Evolutionary conservation across 768 basidiomycete genomes (phyloP).

Genomic region (Suillus ampliporus): DNA sequence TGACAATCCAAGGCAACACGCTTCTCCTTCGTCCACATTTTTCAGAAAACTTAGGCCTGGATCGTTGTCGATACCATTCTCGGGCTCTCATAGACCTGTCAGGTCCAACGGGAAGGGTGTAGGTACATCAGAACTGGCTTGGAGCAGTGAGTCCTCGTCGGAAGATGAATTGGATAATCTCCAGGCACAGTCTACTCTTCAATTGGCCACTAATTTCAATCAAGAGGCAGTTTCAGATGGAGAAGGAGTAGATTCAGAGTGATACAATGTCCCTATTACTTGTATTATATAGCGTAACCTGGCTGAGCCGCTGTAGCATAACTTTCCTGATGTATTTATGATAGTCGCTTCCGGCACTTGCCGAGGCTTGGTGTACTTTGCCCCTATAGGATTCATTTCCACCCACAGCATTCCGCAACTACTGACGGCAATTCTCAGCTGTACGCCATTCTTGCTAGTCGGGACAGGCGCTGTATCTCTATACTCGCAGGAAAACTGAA

Average conservation of each 20-base stretch:
- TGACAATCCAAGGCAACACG: slow-evolving; percentile 16
- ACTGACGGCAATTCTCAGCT: background rate
- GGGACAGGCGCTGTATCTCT: too few species aligned
- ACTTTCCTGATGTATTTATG: background rate
- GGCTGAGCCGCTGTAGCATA: slow-evolving; percentile 2
- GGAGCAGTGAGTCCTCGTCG: slow-evolving; percentile 69
- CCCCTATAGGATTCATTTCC: too few species aligned
- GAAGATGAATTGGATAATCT: slow-evolving; percentile 44
- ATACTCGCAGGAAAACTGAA: too few species aligned
- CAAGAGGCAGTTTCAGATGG: slow-evolving; percentile 24
- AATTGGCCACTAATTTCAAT: slow-evolving; percentile 16
- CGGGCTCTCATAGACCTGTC: slow-evolving; percentile 28
- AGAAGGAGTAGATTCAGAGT: slow-evolving; percentile 31
- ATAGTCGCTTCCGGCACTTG: background rate
- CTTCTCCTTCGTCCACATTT: slow-evolving; percentile 38
- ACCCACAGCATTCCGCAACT: background rate
- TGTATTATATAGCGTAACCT: slow-evolving; percentile 17
- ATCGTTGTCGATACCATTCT: slow-evolving; percentile 49
- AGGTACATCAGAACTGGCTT: slow-evolving; percentile 42
- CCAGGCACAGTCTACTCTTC: slow-evolving; percentile 17
- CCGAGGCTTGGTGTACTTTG: background rate
- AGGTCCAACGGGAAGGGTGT: slow-evolving; percentile 30
- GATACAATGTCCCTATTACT: background rate
- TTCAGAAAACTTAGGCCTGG: slow-evolving; percentile 48
- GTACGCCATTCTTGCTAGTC: too few species aligned